Evolutionary conservation across 2,329 filamentous ascomycete species (phyloP).

Genomic region (Exophiala aquamarina): DNA sequence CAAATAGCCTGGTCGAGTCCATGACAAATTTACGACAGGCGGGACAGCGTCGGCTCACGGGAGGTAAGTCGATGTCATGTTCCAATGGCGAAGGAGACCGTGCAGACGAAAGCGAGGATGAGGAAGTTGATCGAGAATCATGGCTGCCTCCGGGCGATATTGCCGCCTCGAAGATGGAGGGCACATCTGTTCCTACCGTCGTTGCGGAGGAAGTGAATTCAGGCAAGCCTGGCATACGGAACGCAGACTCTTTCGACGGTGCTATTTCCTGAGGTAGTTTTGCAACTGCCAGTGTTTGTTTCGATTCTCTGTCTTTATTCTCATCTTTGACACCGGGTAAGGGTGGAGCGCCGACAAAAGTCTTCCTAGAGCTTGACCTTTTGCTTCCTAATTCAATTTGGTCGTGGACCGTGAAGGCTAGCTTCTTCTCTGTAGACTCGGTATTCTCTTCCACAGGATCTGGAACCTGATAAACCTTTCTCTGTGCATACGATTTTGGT

Average conservation of each 20-base stretch:
- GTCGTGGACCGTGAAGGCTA: conserved; percentile 10
- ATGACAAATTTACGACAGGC: conserved; percentile 9
- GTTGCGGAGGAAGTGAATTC: conserved; percentile 16
- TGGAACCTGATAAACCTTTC: conserved; percentile 11
- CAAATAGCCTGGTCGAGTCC: conserved; percentile 8
- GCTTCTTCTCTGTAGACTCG: not conserved
- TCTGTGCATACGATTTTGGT: conserved; percentile 15
- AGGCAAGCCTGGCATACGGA: conserved; percentile 15
- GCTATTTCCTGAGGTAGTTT: conserved; percentile 3
- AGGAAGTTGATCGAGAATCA: conserved; percentile 17
- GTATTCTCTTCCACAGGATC: conserved; percentile 7
- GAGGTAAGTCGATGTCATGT: conserved; percentile 13
- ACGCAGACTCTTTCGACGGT: not conserved
- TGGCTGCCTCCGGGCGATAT: not conserved
- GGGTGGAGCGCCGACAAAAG: conserved; percentile 7
- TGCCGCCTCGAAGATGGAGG: conserved; percentile 4
- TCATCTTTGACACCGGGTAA: not conserved
- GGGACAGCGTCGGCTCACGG: conserved; percentile 10
- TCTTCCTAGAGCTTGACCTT: not conserved
- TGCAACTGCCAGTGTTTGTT: conserved; percentile 6
- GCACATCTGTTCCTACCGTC: conserved; percentile 7
- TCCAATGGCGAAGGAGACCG: conserved; percentile 19
- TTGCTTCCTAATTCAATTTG: conserved; percentile 4
- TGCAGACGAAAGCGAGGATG: conserved; percentile 24
- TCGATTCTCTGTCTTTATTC: not conserved